These are phyloP conservation scores for Gnomoniopsis smithogilvyi DNA, from an alignment of 2,329 filamentous ascomycete species.

Conservation along the genomic window DNA sequence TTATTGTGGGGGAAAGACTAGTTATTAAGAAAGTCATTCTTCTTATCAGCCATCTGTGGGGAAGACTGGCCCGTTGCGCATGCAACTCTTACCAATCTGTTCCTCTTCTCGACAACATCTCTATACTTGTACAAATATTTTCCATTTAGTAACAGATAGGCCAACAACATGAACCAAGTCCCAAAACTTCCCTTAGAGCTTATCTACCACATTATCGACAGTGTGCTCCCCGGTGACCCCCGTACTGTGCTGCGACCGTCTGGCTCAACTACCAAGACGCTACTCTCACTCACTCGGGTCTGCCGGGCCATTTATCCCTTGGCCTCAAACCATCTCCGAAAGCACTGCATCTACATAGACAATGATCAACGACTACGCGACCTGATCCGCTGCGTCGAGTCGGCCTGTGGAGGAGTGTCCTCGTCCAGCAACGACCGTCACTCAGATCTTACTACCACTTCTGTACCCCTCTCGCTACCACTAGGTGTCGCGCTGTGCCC, in stretches of 20 bases:
- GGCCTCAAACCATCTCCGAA: constrained; percentile 40
- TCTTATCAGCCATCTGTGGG: too few species aligned
- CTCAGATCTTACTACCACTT: background rate
- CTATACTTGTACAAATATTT: too few species aligned
- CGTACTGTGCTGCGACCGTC: constrained; percentile 31
- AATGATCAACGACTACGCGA: constrained; percentile 32
- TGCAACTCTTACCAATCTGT: too few species aligned
- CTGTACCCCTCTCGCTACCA: constrained; percentile 10
- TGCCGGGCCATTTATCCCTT: constrained; percentile 38
- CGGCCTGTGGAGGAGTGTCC: constrained; percentile 26
- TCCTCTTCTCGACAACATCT: too few species aligned
- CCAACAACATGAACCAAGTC: background rate
- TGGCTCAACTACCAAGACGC: constrained; percentile 38
- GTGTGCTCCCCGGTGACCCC: constrained; percentile 2
- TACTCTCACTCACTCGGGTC: constrained; percentile 41
- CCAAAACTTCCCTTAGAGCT: constrained; percentile 8
- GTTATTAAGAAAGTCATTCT: too few species aligned
- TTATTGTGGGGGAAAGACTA: too few species aligned
- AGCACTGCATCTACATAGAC: constrained; percentile 43
- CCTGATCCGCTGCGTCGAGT: constrained; percentile 32
- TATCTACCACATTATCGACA: constrained; percentile 10
- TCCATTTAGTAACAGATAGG: too few species aligned
- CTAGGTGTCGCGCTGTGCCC: constrained; percentile 27
- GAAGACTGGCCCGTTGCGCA: too few species aligned
- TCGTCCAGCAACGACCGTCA: background rate